phyloP scores from a whole-genome alignment of 306 rosid genomes.

The Hippophae tibetana region DNA sequence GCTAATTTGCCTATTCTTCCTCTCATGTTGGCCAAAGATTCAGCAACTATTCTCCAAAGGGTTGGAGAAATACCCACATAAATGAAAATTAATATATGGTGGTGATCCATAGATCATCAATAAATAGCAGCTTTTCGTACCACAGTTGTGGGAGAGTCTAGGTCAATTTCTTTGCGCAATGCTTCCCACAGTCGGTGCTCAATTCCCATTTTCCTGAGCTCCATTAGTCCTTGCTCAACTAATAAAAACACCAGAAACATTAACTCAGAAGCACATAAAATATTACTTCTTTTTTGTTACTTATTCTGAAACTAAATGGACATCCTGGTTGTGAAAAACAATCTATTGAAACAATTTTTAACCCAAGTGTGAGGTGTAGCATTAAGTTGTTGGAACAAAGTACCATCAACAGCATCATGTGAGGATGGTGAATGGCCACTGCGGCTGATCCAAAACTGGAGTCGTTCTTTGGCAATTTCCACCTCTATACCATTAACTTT shows the following conservation, averaged over 20 bases:
- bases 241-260: slow-evolving; percentile 23
- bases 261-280: not conserved
- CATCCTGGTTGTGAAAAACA: not conserved
- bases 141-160: slow-evolving; percentile 22
- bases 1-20: too few species aligned
- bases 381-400: not conserved
- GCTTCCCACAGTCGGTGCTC: slow-evolving; percentile 93
- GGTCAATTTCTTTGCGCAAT: slow-evolving; percentile 67
- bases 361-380: not conserved
- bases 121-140: slow-evolving; percentile 12
- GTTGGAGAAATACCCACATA: not conserved
- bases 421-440: slow-evolving; percentile 79
- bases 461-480: slow-evolving; percentile 73
- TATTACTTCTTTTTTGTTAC: too few species aligned
- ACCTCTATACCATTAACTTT: slow-evolving; percentile 76
- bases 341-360: not conserved
- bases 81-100: not conserved
- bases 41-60: not conserved
- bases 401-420: slow-evolving; percentile 91
- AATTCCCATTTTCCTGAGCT: slow-evolving; percentile 77
- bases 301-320: not conserved
- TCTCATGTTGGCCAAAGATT: too few species aligned
- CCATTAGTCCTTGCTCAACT: slow-evolving; percentile 86
- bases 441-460: slow-evolving; percentile 85
- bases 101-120: slow-evolving; percentile 12